phyloP scores from a whole-genome alignment of 768 basidiomycete species.

The Wakefieldia striispora region DNA sequence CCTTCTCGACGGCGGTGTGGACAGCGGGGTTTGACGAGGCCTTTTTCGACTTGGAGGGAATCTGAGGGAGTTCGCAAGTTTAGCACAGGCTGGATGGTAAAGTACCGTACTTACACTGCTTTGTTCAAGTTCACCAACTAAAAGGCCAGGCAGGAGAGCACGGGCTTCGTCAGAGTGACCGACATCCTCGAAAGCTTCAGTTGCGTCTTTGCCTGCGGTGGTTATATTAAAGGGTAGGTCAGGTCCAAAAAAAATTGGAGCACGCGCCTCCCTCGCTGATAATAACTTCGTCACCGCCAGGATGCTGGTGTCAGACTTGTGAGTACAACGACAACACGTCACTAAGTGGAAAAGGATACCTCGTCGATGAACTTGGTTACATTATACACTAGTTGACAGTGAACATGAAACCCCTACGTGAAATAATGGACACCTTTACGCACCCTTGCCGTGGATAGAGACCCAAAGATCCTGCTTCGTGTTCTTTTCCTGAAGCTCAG shows the following conservation, averaged over 20 bases:
- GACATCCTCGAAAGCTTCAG: conserved; percentile 98
- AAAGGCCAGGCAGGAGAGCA: conserved; percentile 72
- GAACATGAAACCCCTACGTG: neutral
- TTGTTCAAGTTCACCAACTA: conserved; percentile 81
- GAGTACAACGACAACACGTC: conserved; percentile 3
- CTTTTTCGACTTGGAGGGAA: conserved; percentile 50
- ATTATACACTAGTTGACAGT: conserved; percentile 72
- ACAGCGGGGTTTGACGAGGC: conserved; percentile 40
- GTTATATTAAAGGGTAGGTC: neutral
- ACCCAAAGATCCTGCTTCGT: conserved; percentile 77
- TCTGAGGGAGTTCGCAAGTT: conserved; percentile 33
- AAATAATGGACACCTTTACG: conserved; percentile 3
- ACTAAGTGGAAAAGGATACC: conserved; percentile 42
- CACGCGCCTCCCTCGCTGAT: conserved; percentile 84
- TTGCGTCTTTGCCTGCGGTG: conserved; percentile 82
- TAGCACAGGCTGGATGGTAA: conserved; percentile 1
- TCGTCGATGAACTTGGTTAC: conserved; percentile 94
- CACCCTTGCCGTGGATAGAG: conserved; percentile 84
- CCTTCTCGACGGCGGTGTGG: conserved; percentile 53
- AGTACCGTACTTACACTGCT: conserved; percentile 47
- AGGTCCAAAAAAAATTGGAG: conserved; percentile 10
- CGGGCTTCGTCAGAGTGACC: conserved; percentile 99
- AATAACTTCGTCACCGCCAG: conserved; percentile 97
- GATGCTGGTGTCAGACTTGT: conserved; percentile 56
- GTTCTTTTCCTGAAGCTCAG: conserved; percentile 76